Evolutionary conservation across 345 rosid genomes (phyloP).

Genomic region (Moringa oleifera): DNA sequence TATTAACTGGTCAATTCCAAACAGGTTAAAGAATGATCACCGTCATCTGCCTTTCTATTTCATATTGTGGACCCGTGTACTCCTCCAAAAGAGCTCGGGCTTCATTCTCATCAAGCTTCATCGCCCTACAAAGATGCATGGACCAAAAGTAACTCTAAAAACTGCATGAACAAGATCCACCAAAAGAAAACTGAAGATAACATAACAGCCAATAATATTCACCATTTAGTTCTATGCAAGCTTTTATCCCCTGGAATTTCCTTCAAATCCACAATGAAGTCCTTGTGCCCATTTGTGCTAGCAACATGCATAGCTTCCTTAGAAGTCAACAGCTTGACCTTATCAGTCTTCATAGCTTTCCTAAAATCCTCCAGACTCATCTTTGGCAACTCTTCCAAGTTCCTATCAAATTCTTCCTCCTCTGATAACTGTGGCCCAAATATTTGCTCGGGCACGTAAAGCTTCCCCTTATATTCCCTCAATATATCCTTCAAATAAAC

Average conservation of each 20-base stretch:
- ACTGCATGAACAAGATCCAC: neutral
- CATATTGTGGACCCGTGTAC: constrained; percentile 60
- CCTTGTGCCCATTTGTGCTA: constrained; percentile 31
- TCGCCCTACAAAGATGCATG: constrained; percentile 44
- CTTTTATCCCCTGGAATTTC: constrained; percentile 81
- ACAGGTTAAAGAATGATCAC: constrained; percentile 38
- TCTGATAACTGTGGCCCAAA: constrained; percentile 65
- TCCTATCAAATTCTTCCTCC: constrained; percentile 66
- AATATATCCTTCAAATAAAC: constrained; percentile 76
- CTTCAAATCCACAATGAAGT: constrained; percentile 73
- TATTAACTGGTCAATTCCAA: neutral
- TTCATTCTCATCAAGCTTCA: constrained; percentile 58
- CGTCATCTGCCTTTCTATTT: constrained; percentile 70
- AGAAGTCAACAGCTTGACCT: constrained; percentile 66
- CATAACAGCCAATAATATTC: constrained; percentile 3
- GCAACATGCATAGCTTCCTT: constrained; percentile 41
- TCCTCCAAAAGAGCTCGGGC: constrained; percentile 59
- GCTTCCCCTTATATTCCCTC: constrained; percentile 81
- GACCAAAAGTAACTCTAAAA: neutral
- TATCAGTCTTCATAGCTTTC: constrained; percentile 56
- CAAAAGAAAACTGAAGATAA: constrained; percentile 1
- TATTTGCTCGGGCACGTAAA: constrained; percentile 84
- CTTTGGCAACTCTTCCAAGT: constrained; percentile 56
- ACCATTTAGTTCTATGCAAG: constrained; percentile 91
- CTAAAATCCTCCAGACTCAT: constrained; percentile 69